These are phyloP conservation scores for Trichomonas tenax DNA, from an alignment of 208 protist species.

Conservation along the genomic window DNA sequence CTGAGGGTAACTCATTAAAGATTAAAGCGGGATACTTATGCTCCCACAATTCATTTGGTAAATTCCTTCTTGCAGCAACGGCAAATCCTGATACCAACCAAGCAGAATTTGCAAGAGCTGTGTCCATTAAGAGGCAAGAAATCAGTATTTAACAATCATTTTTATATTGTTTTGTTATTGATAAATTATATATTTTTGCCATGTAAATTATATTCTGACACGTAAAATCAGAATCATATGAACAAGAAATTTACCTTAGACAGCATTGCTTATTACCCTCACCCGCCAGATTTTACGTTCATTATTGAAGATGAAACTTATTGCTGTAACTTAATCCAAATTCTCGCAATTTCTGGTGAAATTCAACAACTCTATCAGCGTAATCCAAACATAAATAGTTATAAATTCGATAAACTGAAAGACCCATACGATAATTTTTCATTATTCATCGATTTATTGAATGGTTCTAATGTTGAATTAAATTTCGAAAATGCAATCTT, in stretches of 20 bases:
- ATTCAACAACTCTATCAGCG: not conserved
- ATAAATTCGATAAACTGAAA: not conserved
- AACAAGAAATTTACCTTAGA: not conserved
- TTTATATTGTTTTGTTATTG: too few relatives aligned
- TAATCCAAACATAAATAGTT: not conserved
- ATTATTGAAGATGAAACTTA: not conserved
- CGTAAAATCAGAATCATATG: not conserved
- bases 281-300: not conserved
- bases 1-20: too few relatives aligned
- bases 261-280: not conserved
- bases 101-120: too few relatives aligned
- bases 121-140: too few relatives aligned
- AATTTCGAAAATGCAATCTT: not conserved
- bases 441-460: not conserved
- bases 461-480: not conserved
- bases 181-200: not conserved
- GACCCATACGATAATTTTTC: not conserved
- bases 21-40: too few relatives aligned
- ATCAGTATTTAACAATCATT: too few relatives aligned
- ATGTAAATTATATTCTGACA: not conserved
- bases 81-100: too few relatives aligned
- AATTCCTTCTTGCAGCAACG: too few relatives aligned
- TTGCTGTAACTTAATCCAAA: not conserved
- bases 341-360: not conserved
- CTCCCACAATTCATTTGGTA: too few relatives aligned